Base-by-base conservation (phyloP, 1,139 yeast species). In the Magnusiomyces suaveolens region DNA sequence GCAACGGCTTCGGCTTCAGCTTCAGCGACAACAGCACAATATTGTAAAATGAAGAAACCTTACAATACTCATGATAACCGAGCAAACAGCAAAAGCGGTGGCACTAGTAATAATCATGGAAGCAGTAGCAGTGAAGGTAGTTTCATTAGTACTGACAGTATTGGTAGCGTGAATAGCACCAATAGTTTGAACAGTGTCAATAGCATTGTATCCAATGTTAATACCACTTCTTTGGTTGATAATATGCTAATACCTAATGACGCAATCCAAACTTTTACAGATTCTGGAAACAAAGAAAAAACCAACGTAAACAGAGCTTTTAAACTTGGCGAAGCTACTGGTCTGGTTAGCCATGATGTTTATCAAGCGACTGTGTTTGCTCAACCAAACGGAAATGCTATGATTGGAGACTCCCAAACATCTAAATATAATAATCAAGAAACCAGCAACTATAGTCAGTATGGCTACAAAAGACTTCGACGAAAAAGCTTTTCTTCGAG, bases 401-500 rank as follows among this genome's bases (percentile, higher is more conserved):
- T n/a, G n/a, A n/a, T n/a, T n/a, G n/a, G n/a, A n/a, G n/a, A n/a
- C n/a, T n/a, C n/a, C n/a, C n/a, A n/a, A n/a, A n/a, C n/a, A n/a
- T n/a, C 25, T 41, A 25, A 41, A 20, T 20, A 4, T 21, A 20
- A n/a, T n/a, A n/a, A 8, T 41, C 23, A 18, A 20, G 44, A 25
- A 18, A 8, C 6, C 20, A n/a, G 18, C 6, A 18, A 3, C 18
- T 41, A 41, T 41, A 25, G 44, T 4, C 4, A n/a, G 18, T 4
- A 16, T 4, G 16, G 44, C 18, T 46, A 26, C 20, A 46, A 46
- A 21, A 46, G 48, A 46, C 29, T 46, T 29, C 23, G 48, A 25
- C 14, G 38, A 3, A 46, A 46, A 24, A 46, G 48, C 18, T 46
- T 46, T 32, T 46, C 48, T 26, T 46, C 48, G n/a, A 38, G 38